Evolutionary conservation across 306 rosid genomes (phyloP).

Genomic region (Lagenaria siceraria): DNA sequence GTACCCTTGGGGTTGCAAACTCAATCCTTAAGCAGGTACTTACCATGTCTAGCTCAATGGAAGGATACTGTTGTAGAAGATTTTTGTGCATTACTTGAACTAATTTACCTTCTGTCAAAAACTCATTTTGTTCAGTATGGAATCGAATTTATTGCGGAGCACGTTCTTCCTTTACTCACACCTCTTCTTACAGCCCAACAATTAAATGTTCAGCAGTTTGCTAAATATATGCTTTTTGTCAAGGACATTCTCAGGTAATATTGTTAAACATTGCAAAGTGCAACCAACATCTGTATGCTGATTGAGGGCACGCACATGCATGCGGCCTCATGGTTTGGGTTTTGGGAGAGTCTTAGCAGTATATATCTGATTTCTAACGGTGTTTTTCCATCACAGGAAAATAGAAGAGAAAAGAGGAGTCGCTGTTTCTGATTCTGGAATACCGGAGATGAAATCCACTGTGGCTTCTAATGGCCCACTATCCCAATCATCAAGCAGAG

Average conservation of each 20-base stretch:
- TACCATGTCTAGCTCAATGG: not conserved
- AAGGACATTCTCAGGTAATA: conserved; percentile 82
- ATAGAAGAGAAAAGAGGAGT: conserved; percentile 98
- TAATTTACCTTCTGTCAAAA: conserved; percentile 12
- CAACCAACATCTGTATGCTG: not conserved
- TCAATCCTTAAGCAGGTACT: conserved; percentile 83
- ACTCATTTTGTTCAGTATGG: conserved; percentile 59
- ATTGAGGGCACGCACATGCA: conserved; percentile 2
- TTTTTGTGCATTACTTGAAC: conserved; percentile 1
- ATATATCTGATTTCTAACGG: not conserved
- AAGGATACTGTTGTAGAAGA: not conserved
- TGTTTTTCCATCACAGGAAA: conserved; percentile 36
- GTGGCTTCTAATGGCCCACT: conserved; percentile 39
- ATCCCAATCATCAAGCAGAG: conserved; percentile 29
- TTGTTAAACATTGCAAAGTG: not conserved
- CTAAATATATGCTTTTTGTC: conserved; percentile 96
- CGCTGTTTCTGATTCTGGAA: conserved; percentile 58
- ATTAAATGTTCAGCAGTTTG: conserved; percentile 92
- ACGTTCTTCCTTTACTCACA: conserved; percentile 72
- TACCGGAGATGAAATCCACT: conserved; percentile 50
- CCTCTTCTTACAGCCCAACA: conserved; percentile 92
- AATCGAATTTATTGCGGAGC: conserved; percentile 88
- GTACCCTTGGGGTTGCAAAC: conserved; percentile 95
- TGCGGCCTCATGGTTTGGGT: not conserved
- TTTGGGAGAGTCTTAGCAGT: not conserved